Base-by-base conservation (phyloP, 1,139 yeast species). In the Starmera stellimalicola region DNA sequence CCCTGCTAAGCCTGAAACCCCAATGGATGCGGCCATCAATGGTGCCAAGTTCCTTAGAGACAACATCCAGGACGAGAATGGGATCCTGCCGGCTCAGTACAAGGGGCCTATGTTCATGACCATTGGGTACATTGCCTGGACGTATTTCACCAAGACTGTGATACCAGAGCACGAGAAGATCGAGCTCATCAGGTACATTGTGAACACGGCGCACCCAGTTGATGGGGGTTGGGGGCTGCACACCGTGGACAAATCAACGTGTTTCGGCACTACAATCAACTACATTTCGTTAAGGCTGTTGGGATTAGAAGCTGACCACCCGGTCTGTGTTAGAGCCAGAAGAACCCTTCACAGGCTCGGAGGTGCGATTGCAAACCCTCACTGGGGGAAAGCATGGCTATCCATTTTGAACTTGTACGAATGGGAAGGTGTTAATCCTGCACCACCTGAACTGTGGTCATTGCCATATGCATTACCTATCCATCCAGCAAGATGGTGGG, bases 141-240 rank as follows among this genome's bases (percentile, higher is more conserved):
- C 73, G 48, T 84, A 87, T 54, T 77, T 76, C 54, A 69, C 91
- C 16, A 70, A 73, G 27, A 68, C 73, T 0, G 74, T 71, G 16
- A 81, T 91, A 23, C 79, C 91, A 0, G 76, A 75, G 28, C 78
- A 75, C 20, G 74, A 70, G 44, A 62, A 65, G 41, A 57, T 62
- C 9, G 98, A 93, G 55, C 62, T 93, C 55, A 74, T 81, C 26
- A 67, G 97, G 36, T 91, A 87, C 51, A 60, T 91, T 16, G 85
- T 85, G 15, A 93, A 93, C 52, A 72, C 84, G 1, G 79, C 97
- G 0, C 95, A 91, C 53, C 97, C 96, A 0, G 95, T 87, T 0
- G 99, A 93, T 57, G 99, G 99, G n/a, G 99, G 98, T 1, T 93
- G 99, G 98, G 98, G 97, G 0, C 66, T 93, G 33, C 97, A 91